Conservation (phyloP, 148 eudicot species). For the Chenopodium formosanum region DNA sequence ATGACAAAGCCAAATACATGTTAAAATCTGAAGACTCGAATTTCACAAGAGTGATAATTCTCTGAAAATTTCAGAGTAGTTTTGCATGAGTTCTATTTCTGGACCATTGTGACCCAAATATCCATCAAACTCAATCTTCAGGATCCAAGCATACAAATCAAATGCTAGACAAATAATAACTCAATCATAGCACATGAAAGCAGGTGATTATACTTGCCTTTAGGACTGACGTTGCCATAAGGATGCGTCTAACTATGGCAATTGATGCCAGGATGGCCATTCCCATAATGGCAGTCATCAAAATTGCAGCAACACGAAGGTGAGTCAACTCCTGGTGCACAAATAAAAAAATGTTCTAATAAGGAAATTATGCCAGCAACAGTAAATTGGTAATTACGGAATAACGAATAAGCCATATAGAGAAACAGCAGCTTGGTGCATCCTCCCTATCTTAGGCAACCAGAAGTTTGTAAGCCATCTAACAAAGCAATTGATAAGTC, state of each 20-base stretch:
- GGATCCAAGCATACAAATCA: neutral
- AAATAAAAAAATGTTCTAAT: neutral
- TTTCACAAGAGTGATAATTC: neutral
- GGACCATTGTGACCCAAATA: constrained; percentile 3
- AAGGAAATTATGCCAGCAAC: constrained; percentile 10
- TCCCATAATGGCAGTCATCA: constrained; percentile 79
- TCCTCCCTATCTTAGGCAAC: neutral
- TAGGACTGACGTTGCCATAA: constrained; percentile 95
- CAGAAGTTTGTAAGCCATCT: neutral
- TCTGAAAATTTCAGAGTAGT: neutral
- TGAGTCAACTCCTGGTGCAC: constrained; percentile 77
- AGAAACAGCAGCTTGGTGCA: constrained; percentile 1
- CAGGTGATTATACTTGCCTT: constrained; percentile 50
- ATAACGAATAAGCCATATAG: neutral
- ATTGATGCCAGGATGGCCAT: constrained; percentile 74
- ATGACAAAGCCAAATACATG: neutral
- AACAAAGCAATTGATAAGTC: neutral
- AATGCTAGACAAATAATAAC: neutral
- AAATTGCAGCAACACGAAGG: constrained; percentile 66
- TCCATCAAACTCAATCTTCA: neutral
- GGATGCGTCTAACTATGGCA: constrained; percentile 88
- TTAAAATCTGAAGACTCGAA: neutral
- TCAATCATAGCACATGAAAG: neutral
- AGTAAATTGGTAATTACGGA: neutral
- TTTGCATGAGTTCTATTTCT: neutral